Evolutionary conservation across 345 rosid genomes (phyloP), one percentile per base, ranked within the genome.

Genomic region (Bretschneidera sinensis): DNA sequence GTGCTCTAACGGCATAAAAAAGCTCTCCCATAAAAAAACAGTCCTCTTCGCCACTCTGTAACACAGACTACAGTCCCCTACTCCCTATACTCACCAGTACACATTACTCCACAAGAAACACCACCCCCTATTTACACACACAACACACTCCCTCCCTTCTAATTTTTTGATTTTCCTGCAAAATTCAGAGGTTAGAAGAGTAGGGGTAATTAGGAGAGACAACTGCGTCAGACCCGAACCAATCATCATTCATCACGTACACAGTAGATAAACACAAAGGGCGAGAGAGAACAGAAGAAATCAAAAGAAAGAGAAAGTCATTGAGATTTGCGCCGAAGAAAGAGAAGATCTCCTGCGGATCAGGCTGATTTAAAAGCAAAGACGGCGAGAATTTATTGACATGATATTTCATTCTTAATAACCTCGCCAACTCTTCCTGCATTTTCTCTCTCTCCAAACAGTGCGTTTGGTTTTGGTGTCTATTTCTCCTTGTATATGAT

Each of bases 321-420:
- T 80, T 48, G 86, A 82, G 82, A 85, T 82, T 85, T 73, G 95
- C 74, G 71, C 64, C 0, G 58, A 45, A 48, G 70, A 48, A 48
- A 63, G 62, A 61, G 78, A 35, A 57, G 66, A 66, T 73, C 71
- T 73, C 60, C 62, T 60, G 70, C 77, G 39, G 74, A 75, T 78
- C 89, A 75, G 70, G 57, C 18, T 60, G 80, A 83, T 80, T 85
- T 79, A 77, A 77, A 77, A 72, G 86, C 84, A 77, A 77, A 78
- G 92, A 83, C 96, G 96, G 96, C 92, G 80, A 78, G 76, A 71
- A 64, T 78, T 79, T 79, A 68, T 55, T 65, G 75, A 63, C 71
- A 51, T 65, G 70, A 62, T 71, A 9, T 22, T 4, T 55, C 43
- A 21, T 45, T 19, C 18, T 14, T 18, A 55, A 45, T 71, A 61